phyloP scores from a whole-genome alignment of 2,329 filamentous ascomycete genomes.

The Hymenoscyphus linearis region DNA sequence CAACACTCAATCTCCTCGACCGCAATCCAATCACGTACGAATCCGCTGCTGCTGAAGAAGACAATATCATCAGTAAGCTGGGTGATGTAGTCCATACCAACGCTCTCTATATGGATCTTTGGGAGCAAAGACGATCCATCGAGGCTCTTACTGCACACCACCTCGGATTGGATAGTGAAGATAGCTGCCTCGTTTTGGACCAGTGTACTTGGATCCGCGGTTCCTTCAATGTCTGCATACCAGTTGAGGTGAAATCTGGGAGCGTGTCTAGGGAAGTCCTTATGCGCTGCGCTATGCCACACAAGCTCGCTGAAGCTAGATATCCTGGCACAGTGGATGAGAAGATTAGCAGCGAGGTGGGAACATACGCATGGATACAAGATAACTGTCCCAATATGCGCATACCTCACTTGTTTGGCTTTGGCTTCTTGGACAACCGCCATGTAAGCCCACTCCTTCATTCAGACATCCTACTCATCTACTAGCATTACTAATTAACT shows the following conservation, averaged over 20 bases:
- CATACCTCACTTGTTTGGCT: slow-evolving; percentile 28
- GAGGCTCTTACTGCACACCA: slow-evolving; percentile 25
- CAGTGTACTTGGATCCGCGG: slow-evolving; percentile 29
- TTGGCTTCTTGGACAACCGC: slow-evolving; percentile 26
- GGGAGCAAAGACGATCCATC: slow-evolving; percentile 18
- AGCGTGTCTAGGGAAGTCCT: slow-evolving; percentile 24
- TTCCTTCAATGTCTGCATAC: slow-evolving; percentile 35
- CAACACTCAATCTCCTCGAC: too few relatives aligned
- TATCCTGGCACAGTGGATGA: slow-evolving; percentile 32
- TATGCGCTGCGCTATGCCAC: slow-evolving; percentile 27
- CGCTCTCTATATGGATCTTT: too few relatives aligned
- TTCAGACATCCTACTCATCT: slow-evolving; percentile 9
- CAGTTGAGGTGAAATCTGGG: slow-evolving; percentile 27
- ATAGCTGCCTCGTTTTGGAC: slow-evolving; percentile 20
- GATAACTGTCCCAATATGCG: slow-evolving; percentile 29
- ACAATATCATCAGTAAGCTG: too few relatives aligned
- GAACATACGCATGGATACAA: slow-evolving; percentile 32
- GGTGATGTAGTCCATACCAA: too few relatives aligned
- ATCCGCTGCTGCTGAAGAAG: too few relatives aligned
- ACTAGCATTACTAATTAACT: too few relatives aligned
- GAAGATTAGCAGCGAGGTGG: slow-evolving; percentile 29
- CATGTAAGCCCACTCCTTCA: slow-evolving; percentile 15
- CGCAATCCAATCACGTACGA: too few relatives aligned
- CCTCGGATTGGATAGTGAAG: slow-evolving; percentile 22
- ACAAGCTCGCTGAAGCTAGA: slow-evolving; percentile 24